phyloP scores from a whole-genome alignment of 208 protist genomes.

The Trypanosomatidae sp. region DNA sequence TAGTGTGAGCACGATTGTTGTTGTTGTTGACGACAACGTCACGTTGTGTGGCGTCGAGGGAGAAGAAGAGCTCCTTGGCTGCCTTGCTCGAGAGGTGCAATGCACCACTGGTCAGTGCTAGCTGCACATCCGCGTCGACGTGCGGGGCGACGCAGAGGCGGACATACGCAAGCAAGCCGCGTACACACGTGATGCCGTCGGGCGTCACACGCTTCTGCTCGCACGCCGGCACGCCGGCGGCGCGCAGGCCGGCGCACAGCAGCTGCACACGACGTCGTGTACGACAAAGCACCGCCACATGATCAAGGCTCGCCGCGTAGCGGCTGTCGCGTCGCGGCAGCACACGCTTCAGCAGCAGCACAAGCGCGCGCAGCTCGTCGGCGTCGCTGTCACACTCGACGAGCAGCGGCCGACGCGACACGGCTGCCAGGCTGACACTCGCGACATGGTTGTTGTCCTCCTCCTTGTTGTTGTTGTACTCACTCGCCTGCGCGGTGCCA shows the following conservation, averaged over 20 bases:
- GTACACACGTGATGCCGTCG: constrained; percentile 20
- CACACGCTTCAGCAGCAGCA: neutral
- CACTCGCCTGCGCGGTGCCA: constrained; percentile 9
- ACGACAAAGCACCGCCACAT: constrained; percentile 79
- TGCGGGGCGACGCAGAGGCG: constrained; percentile 42
- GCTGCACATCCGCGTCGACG: constrained; percentile 39
- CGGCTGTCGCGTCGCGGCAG: constrained; percentile 27
- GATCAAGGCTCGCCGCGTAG: constrained; percentile 18
- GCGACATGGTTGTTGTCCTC: too few species aligned
- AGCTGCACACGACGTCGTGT: constrained; percentile 26
- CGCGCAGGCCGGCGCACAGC: constrained; percentile 15
- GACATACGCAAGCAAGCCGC: constrained; percentile 37
- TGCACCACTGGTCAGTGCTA: constrained; percentile 22
- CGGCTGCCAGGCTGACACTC: too few species aligned
- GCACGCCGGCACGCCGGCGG: constrained; percentile 28
- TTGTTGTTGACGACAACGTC: neutral
- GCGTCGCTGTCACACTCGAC: constrained; percentile 18
- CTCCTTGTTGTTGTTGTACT: constrained; percentile 13
- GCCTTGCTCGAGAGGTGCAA: constrained; percentile 11
- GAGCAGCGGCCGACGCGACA: too few species aligned
- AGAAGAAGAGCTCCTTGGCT: constrained; percentile 28
- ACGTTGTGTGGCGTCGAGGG: constrained; percentile 11
- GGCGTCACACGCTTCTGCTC: constrained; percentile 13
- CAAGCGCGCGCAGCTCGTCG: constrained; percentile 24
- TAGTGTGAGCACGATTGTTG: neutral